Evolutionary conservation across 2,329 filamentous ascomycete genomes (phyloP).

Genomic region (Penicillium polonicum): DNA sequence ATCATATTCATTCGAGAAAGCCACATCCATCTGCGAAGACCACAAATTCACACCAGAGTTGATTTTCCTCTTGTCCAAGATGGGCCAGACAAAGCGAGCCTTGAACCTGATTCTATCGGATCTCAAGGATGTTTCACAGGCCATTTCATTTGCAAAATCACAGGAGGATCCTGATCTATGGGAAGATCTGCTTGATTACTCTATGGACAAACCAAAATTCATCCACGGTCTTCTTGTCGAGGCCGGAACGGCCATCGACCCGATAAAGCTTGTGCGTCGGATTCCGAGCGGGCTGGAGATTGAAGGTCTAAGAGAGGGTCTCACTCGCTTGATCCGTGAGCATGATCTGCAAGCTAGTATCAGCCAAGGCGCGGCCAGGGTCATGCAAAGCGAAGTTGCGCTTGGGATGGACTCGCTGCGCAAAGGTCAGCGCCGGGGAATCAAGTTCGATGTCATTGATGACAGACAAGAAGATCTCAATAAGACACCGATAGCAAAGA

Average conservation of each 20-base stretch:
- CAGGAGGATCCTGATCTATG: slow-evolving; percentile 90
- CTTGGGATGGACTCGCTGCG: slow-evolving; percentile 78
- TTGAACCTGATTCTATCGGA: slow-evolving; percentile 90
- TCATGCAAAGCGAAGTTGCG: slow-evolving; percentile 83
- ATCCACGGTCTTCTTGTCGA: slow-evolving; percentile 90
- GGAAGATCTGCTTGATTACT: slow-evolving; percentile 92
- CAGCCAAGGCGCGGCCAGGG: slow-evolving; percentile 80
- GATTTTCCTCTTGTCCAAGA: slow-evolving; percentile 95
- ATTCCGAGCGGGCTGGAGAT: slow-evolving; percentile 95
- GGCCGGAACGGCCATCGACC: slow-evolving; percentile 90
- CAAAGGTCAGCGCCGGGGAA: slow-evolving; percentile 74
- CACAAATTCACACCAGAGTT: slow-evolving; percentile 83
- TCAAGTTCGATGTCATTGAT: slow-evolving; percentile 76
- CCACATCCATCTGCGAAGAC: slow-evolving; percentile 72
- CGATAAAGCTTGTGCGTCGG: slow-evolving; percentile 81
- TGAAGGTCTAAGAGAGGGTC: slow-evolving; percentile 80
- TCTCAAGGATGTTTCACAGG: slow-evolving; percentile 85
- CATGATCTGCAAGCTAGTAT: slow-evolving; percentile 95
- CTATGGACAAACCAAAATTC: slow-evolving; percentile 95
- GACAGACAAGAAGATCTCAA: slow-evolving; percentile 16
- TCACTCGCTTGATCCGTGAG: slow-evolving; percentile 89
- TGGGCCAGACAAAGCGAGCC: slow-evolving; percentile 87
- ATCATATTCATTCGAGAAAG: slow-evolving; percentile 78
- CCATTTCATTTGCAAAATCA: slow-evolving; percentile 90
- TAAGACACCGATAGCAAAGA: slow-evolving; percentile 15